Conservation (phyloP, 2,329 filamentous ascomycete species). For the Capronia epimyces region DNA sequence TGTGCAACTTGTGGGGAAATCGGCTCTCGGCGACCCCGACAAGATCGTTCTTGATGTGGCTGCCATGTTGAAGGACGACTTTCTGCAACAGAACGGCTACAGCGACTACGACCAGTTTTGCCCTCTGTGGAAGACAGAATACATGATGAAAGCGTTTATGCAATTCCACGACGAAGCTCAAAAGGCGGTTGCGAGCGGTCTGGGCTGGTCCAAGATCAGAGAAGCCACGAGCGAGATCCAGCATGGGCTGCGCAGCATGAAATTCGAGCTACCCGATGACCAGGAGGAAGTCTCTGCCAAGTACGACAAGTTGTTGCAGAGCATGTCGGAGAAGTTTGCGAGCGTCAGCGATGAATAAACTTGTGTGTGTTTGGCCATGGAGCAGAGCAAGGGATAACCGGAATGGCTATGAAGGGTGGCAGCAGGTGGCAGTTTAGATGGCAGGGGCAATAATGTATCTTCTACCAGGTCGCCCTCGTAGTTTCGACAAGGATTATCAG, state of each 20-base stretch:
- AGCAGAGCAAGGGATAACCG: no score
- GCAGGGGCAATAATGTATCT: no score
- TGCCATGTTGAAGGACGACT: conserved; percentile 91
- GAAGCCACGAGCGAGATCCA: conserved; percentile 87
- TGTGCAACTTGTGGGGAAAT: conserved; percentile 96
- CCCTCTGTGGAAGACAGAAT: conserved; percentile 98
- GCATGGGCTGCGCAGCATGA: conserved; percentile 78
- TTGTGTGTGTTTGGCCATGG: conserved; percentile 28
- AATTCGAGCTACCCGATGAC: conserved; percentile 89
- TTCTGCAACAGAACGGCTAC: conserved; percentile 98
- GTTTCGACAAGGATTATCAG: no score
- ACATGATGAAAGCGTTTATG: conserved; percentile 99
- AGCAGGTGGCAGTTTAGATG: no score
- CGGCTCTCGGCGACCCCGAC: conserved; percentile 88
- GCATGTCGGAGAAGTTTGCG: conserved; percentile 96
- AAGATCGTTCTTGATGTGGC: conserved; percentile 97
- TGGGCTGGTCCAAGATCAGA: conserved; percentile 86
- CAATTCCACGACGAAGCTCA: conserved; percentile 96
- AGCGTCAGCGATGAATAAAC: conserved; percentile 86
- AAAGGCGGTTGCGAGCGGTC: conserved; percentile 86
- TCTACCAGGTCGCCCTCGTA: no score
- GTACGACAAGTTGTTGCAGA: conserved; percentile 87
- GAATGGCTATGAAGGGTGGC: no score
- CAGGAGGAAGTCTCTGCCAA: conserved; percentile 77
- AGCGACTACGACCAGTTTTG: conserved; percentile 99